phyloP scores from a whole-genome alignment of 805 yeast species.

The Teunomyces kruisii region DNA sequence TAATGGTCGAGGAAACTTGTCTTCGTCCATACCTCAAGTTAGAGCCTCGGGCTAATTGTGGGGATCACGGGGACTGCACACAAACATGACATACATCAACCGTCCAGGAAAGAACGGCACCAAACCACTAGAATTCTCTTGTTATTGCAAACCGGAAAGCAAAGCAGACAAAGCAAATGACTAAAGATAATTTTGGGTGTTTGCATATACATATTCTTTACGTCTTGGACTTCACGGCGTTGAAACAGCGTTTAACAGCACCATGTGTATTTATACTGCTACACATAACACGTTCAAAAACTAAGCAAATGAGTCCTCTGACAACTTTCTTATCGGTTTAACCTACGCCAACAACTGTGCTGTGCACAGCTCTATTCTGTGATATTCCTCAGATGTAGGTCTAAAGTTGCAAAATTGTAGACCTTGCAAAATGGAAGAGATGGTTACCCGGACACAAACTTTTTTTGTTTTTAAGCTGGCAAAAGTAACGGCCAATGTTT shows the following conservation, averaged over 20 bases:
- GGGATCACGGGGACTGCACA: neutral
- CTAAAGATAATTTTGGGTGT: too few relatives aligned
- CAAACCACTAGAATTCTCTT: too few relatives aligned
- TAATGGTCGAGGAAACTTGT: neutral
- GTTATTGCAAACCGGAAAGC: too few relatives aligned
- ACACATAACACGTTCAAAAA: too few relatives aligned
- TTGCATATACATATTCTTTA: too few relatives aligned
- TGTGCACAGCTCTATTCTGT: neutral
- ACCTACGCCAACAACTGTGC: neutral
- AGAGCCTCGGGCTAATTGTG: slow-evolving; percentile 3
- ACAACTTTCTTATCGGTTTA: too few relatives aligned
- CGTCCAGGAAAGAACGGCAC: neutral
- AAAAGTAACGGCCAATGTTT: neutral
- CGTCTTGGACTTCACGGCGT: too few relatives aligned
- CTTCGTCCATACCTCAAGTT: neutral
- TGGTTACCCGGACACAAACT: neutral
- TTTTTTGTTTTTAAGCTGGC: neutral
- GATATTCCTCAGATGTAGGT: neutral
- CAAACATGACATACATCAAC: neutral
- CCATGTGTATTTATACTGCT: too few relatives aligned
- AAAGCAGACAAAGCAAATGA: neutral
- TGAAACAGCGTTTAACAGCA: too few relatives aligned
- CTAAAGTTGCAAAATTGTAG: neutral
- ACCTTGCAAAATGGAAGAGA: neutral
- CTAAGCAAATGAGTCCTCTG: too few relatives aligned